Base-by-base conservation (phyloP, 768 basidiomycete species). In the Phaeotremella skinneri region DNA sequence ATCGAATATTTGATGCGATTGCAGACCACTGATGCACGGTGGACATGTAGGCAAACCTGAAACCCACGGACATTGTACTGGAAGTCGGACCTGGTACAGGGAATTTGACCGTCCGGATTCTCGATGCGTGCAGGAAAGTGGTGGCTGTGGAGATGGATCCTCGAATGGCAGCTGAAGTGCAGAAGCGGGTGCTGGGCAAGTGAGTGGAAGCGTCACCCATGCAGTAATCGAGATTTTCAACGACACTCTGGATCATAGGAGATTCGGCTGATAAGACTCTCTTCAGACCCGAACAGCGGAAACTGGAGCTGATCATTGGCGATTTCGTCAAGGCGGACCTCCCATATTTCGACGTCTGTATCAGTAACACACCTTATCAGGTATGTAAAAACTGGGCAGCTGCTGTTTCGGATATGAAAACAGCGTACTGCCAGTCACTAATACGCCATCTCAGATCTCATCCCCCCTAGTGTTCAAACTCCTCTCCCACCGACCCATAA, bases 11-110 rank as follows among this genome's bases (percentile, higher is more conserved):
- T 7, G 43, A 7, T 13, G 6, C 7, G 43, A 14, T 45, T 9
- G 43, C 43, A 14, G 43, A 45, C 21, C 9, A 9, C 9, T 9
- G 21, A 11, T 20, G 43, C 11, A n/a, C n/a, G n/a, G 66, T 70
- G 30, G 70, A 66, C 52, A 61, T 66, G 49, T 70, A 96, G 87
- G 93, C 94, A 1, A 90, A 89, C 71, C 80, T 99, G 39, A 87
- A 88, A 61, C 89, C 91, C 0, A 93, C 93, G 17, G 94, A 98
- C 78, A 88, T 90, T 69, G 92, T 98, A 31, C 85, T 99, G 50
- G 94, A 98, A 79, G 91, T 98, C 49, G 94, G 93, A 71, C 93
- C 94, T 13, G 94, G 94, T 78, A 97, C 94, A 6, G 94, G 96
- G 64, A 98, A 99, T 76, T 78, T 98, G 71, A 97, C 96, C 0